Conservation (phyloP, 208 protist genomes). For the Crithidia bombi region DNA sequence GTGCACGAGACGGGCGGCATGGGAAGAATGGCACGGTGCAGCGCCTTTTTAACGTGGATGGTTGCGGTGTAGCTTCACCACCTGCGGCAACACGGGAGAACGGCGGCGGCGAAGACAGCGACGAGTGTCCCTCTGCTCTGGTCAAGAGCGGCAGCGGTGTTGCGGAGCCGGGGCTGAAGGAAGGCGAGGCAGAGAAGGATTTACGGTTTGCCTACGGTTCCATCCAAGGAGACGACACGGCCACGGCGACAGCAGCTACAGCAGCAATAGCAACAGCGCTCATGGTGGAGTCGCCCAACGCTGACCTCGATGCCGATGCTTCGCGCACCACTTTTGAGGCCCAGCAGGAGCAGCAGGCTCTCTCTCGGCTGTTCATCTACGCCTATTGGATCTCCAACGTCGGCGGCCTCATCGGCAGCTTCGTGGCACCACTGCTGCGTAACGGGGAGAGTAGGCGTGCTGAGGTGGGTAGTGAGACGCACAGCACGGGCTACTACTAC, state of each 20-base stretch:
- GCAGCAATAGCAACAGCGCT: not conserved
- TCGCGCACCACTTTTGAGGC: not conserved
- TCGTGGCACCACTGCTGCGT: conserved; percentile 60
- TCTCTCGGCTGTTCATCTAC: conserved; percentile 58
- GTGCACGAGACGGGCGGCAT: not conserved
- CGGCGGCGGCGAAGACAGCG: not conserved
- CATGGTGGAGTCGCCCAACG: not conserved
- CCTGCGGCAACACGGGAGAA: not conserved
- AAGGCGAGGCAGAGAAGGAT: not conserved
- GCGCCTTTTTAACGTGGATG: not conserved
- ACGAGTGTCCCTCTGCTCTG: not conserved
- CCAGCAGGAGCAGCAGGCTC: conserved; percentile 25
- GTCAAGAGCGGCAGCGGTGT: not conserved
- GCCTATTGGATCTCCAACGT: conserved; percentile 63
- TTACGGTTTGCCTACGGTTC: not conserved
- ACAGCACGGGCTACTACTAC: conserved; percentile 74
- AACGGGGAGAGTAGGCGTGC: conserved; percentile 37
- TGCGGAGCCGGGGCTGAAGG: not conserved
- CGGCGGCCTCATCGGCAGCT: conserved; percentile 60
- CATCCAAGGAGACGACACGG: not conserved
- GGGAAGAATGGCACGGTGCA: not conserved
- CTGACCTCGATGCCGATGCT: not conserved
- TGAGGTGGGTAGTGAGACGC: conserved; percentile 29
- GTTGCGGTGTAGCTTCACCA: not conserved
- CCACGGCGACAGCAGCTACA: not conserved